Evolutionary conservation across 352 stramenopile species (phyloP).

Genomic region (Globisporangium paroecandrum): DNA sequence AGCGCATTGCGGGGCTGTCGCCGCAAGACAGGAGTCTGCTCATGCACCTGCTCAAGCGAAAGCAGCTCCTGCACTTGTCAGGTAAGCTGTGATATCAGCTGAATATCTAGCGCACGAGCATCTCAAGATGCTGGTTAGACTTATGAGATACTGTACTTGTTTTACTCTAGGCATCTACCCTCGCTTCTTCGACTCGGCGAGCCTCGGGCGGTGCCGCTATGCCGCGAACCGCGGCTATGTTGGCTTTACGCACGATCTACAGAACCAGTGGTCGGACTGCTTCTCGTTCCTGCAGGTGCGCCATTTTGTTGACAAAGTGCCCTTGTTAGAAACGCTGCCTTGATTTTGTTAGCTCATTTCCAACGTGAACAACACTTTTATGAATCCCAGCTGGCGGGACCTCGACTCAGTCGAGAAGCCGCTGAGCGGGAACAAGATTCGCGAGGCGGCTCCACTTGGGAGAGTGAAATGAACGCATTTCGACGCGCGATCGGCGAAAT

Average conservation of each 20-base stretch:
- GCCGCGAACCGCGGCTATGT: slow-evolving; percentile 53
- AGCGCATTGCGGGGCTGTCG: slow-evolving; percentile 33
- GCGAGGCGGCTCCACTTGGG: slow-evolving; percentile 45
- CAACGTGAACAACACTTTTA: not conserved
- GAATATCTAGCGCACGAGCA: no score
- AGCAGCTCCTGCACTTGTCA: slow-evolving; percentile 65
- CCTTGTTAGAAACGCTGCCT: not conserved
- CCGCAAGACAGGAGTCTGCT: slow-evolving; percentile 36
- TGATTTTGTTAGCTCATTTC: not conserved
- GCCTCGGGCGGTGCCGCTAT: slow-evolving; percentile 53
- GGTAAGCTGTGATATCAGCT: not conserved
- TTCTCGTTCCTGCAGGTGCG: slow-evolving; percentile 70
- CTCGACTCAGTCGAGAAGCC: slow-evolving; percentile 33
- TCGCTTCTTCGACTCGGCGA: slow-evolving; percentile 60
- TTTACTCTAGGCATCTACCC: slow-evolving; percentile 41
- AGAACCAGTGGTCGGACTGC: slow-evolving; percentile 70
- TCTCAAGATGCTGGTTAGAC: no score
- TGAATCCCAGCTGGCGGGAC: slow-evolving; percentile 45
- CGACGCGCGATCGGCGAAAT: slow-evolving; percentile 38
- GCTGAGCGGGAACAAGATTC: slow-evolving; percentile 31
- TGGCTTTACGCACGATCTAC: slow-evolving; percentile 60
- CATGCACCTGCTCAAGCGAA: slow-evolving; percentile 80
- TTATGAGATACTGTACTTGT: not conserved
- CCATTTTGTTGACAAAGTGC: not conserved
- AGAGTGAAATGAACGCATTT: slow-evolving; percentile 39